A percentile compares a stretch with the other conserved stretches of the same genome.
These are phyloP conservation scores for Didymella exigua DNA, from an alignment of 2,329 filamentous ascomycete genomes.

Conservation along the genomic window DNA sequence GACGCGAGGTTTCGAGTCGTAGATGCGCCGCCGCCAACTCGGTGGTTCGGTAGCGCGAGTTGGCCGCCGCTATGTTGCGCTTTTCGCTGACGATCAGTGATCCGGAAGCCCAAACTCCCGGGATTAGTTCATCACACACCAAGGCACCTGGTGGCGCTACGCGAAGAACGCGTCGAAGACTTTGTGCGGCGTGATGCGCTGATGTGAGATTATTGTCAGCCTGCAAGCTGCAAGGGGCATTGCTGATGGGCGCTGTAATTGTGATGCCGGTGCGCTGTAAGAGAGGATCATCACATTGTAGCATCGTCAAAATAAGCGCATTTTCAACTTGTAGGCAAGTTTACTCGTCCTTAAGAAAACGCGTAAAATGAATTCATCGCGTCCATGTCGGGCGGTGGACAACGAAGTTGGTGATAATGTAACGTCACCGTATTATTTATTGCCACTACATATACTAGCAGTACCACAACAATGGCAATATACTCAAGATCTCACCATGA, in stretches of 20 bases:
- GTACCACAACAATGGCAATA: too few relatives aligned
- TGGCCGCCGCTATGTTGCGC: not conserved
- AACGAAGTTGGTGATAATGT: too few relatives aligned
- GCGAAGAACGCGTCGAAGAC: not conserved
- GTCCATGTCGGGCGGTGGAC: too few relatives aligned
- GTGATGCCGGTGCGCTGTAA: not conserved
- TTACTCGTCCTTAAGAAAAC: too few relatives aligned
- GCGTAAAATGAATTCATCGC: too few relatives aligned
- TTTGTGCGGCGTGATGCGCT: not conserved
- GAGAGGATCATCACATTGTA: not conserved
- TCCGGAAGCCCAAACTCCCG: conserved; percentile 6
- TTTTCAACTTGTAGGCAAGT: too few relatives aligned
- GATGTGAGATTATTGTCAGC: not conserved
- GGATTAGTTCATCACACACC: not conserved
- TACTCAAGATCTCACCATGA: too few relatives aligned
- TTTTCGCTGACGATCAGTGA: not conserved
- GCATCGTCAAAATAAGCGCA: not conserved
- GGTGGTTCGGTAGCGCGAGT: not conserved
- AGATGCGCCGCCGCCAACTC: not conserved
- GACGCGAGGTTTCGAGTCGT: not conserved
- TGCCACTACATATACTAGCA: too few relatives aligned
- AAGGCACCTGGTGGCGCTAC: not conserved
- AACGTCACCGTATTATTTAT: too few relatives aligned
- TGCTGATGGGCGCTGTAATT: not conserved
- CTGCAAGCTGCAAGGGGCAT: not conserved